Conservation (phyloP, 345 rosid genomes). For the Citrus hindsii region DNA sequence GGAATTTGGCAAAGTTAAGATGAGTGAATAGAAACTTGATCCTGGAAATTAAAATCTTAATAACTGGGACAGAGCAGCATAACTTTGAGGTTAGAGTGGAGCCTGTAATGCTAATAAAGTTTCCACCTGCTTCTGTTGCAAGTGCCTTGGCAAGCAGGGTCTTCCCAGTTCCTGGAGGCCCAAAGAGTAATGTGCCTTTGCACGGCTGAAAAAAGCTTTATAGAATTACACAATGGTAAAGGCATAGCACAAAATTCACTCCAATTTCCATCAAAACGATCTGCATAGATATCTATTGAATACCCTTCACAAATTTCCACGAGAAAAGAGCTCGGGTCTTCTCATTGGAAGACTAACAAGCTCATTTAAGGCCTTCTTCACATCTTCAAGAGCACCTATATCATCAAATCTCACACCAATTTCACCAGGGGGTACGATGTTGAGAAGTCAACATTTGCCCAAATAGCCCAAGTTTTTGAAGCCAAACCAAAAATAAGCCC, state of each 20-base stretch:
- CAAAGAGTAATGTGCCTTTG: constrained; percentile 96
- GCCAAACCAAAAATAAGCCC: no score
- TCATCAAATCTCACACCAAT: constrained; percentile 92
- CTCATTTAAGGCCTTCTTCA: constrained; percentile 86
- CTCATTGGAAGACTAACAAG: constrained; percentile 99
- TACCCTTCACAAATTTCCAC: constrained; percentile 91
- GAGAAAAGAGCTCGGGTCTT: constrained; percentile 90
- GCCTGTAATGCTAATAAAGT: constrained; percentile 96
- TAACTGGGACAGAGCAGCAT: constrained; percentile 6
- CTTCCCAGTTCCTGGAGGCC: constrained; percentile 99
- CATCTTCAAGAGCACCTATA: constrained; percentile 95
- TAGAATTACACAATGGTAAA: constrained; percentile 9
- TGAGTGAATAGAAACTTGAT: neutral
- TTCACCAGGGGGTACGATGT: constrained; percentile 92
- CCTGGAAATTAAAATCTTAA: neutral
- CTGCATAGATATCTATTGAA: constrained; percentile 3
- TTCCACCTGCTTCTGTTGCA: constrained; percentile 97
- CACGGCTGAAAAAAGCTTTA: constrained; percentile 61
- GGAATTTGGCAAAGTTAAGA: neutral
- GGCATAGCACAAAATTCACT: neutral
- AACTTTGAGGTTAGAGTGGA: constrained; percentile 98
- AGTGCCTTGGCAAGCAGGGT: constrained; percentile 95
- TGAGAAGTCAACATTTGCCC: no score
- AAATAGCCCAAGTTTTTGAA: no score
- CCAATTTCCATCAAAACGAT: neutral